These are phyloP conservation scores for Russula virescens DNA, from an alignment of 768 basidiomycete genomes.

Conservation along the genomic window DNA sequence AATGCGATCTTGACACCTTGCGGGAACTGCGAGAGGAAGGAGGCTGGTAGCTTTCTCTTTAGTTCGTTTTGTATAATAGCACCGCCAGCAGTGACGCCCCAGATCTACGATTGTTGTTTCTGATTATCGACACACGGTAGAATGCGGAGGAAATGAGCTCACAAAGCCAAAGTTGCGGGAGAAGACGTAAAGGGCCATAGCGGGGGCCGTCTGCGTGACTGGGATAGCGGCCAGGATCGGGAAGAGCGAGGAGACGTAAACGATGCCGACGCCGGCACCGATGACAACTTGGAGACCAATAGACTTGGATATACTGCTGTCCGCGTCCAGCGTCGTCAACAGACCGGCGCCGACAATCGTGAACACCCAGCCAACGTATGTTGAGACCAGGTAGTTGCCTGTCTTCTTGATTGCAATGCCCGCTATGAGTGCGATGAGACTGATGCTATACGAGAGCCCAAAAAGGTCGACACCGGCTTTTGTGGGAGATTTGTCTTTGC, in stretches of 20 bases:
- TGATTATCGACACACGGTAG: background rate
- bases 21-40: constrained; percentile 27
- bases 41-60: constrained; percentile 27
- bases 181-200: constrained; percentile 32
- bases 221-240: constrained; percentile 35
- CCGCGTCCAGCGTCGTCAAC: constrained; percentile 29
- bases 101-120: constrained; percentile 25
- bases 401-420: constrained; percentile 35
- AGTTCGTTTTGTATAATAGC: constrained; percentile 37
- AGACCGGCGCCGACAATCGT: constrained; percentile 34
- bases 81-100: constrained; percentile 36
- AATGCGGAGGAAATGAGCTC: background rate
- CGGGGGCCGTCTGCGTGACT: constrained; percentile 30
- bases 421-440: constrained; percentile 36
- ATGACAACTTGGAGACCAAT: constrained; percentile 27
- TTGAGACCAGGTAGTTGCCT: constrained; percentile 36
- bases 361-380: constrained; percentile 35
- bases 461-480: constrained; percentile 35
- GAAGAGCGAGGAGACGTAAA: constrained; percentile 32
- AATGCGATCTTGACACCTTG: constrained; percentile 27
- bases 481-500: constrained; percentile 35
- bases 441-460: constrained; percentile 34
- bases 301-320: constrained; percentile 20
- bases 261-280: constrained; percentile 33
- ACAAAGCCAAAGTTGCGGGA: constrained; percentile 25